Percentiles rank a stretch among this genome's conserved stretches.
Conservation (phyloP, 148 eudicot genomes). For the Arbutus unedo region DNA sequence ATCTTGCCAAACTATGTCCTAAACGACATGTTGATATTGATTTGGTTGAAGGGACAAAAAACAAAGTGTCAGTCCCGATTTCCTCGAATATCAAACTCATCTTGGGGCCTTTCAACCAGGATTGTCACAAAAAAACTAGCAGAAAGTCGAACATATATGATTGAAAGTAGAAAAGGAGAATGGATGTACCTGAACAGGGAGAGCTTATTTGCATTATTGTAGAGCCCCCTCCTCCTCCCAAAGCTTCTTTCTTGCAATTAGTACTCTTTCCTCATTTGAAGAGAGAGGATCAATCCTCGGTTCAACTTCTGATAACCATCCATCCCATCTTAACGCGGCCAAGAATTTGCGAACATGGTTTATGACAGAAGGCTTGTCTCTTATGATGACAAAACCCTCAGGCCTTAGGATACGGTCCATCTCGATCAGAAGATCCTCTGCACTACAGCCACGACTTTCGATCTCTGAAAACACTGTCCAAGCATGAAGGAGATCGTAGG, state of each 20-base stretch:
- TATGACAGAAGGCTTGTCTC: constrained; percentile 48
- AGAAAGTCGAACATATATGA: neutral
- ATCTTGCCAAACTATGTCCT: too few species aligned
- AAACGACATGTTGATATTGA: too few species aligned
- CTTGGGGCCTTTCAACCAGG: too few species aligned
- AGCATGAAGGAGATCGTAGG: constrained; percentile 73
- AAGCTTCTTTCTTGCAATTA: constrained; percentile 55
- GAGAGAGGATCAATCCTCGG: constrained; percentile 66
- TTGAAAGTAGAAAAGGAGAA: neutral
- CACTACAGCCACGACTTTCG: constrained; percentile 53
- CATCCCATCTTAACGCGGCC: constrained; percentile 51
- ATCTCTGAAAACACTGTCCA: constrained; percentile 65
- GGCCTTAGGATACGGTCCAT: constrained; percentile 75
- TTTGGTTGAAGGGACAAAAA: too few species aligned
- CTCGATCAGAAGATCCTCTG: constrained; percentile 66
- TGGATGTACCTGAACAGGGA: constrained; percentile 17
- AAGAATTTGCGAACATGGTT: constrained; percentile 40
- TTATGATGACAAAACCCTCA: constrained; percentile 58
- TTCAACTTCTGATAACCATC: constrained; percentile 62
- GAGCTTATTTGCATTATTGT: constrained; percentile 28
- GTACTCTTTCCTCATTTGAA: constrained; percentile 53
- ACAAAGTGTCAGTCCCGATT: too few species aligned
- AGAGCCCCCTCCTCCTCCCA: constrained; percentile 37
- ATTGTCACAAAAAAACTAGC: too few species aligned
- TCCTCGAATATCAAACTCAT: too few species aligned